phyloP scores from a whole-genome alignment of 805 yeast species.

The Komagataella populi region DNA sequence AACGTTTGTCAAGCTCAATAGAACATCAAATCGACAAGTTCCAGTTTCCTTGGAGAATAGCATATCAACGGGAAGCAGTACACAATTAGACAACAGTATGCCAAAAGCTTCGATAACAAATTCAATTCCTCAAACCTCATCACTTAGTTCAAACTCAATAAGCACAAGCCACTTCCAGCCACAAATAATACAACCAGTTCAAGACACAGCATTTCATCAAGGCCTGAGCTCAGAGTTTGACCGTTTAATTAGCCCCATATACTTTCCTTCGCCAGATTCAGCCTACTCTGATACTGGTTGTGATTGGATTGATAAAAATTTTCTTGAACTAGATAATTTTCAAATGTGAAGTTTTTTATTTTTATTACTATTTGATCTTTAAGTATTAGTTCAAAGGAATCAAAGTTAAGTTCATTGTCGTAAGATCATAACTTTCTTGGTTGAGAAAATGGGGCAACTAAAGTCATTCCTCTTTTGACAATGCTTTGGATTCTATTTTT shows the following conservation, averaged over 20 bases:
- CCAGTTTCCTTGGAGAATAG: not conserved
- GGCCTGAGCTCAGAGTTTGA: not conserved
- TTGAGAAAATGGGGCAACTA: conserved; percentile 73
- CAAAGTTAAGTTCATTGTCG: not conserved
- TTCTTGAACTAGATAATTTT: conserved; percentile 22
- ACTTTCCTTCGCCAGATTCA: conserved; percentile 5
- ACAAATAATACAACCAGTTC: not conserved
- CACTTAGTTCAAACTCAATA: not conserved
- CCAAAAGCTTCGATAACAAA: not conserved
- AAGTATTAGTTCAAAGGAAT: not conserved
- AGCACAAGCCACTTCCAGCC: not conserved
- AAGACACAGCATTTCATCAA: not conserved
- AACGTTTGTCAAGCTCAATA: conserved; percentile 12
- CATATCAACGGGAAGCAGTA: not conserved
- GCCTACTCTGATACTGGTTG: conserved; percentile 35
- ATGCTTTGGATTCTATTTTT: conserved; percentile 76
- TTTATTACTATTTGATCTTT: not conserved
- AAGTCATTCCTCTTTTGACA: conserved; percentile 58
- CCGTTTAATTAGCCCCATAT: not conserved
- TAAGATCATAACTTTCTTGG: not conserved
- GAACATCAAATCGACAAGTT: not conserved
- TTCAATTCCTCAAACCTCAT: not conserved
- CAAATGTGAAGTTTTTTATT: conserved; percentile 4
- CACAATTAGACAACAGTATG: conserved; percentile 1
- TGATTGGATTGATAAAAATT: conserved; percentile 41